Conservation (phyloP, 169 alveolate species). For the Plasmodium ovale region DNA sequence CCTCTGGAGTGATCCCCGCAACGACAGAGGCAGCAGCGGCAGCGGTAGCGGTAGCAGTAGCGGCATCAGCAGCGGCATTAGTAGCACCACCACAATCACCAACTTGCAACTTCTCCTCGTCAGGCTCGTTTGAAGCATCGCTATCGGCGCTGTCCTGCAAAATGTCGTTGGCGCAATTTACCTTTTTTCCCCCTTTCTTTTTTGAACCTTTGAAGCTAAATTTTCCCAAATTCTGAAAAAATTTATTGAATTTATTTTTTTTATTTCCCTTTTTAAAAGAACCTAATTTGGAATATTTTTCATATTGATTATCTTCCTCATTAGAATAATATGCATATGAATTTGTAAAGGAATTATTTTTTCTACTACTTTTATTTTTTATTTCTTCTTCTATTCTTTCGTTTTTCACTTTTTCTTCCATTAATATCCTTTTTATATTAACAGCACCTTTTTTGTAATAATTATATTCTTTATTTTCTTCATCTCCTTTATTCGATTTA, state of each 20-base stretch:
- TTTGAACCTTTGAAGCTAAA: conserved; percentile 52
- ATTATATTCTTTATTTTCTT: background rate
- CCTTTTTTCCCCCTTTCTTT: conserved; percentile 7
- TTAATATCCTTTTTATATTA: background rate
- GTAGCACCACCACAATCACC: background rate
- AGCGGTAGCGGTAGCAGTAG: background rate
- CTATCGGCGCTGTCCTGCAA: conserved; percentile 10
- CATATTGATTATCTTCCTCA: conserved; percentile 44
- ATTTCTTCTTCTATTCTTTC: background rate
- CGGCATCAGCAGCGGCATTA: background rate
- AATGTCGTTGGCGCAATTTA: background rate
- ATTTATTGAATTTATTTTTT: conserved; percentile 59
- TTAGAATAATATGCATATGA: conserved; percentile 34
- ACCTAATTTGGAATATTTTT: conserved; percentile 38
- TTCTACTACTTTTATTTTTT: conserved; percentile 13
- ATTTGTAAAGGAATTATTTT: conserved; percentile 25
- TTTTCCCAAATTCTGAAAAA: conserved; percentile 47
- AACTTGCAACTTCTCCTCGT: conserved; percentile 6
- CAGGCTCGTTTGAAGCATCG: background rate
- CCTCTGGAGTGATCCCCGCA: no score
- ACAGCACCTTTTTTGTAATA: background rate
- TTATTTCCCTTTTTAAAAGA: conserved; percentile 26
- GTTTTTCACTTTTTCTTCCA: conserved; percentile 1
- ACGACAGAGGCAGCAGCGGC: background rate
- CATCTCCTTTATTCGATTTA: background rate